phyloP scores from a whole-genome alignment of 164 flowering plant species.

The Cinnamomum chago region DNA sequence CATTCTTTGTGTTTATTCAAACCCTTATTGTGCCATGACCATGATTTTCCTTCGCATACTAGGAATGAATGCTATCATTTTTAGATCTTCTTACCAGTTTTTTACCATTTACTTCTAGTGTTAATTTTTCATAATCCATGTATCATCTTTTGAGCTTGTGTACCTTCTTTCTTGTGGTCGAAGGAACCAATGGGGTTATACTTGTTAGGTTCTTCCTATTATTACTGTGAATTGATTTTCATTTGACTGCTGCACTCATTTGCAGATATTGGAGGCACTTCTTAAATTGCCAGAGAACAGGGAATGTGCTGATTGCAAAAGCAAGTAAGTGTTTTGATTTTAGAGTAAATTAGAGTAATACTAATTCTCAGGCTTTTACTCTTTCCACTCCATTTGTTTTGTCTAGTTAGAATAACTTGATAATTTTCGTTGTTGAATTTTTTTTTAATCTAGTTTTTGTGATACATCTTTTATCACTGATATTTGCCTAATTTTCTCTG shows the following conservation, averaged over 20 bases:
- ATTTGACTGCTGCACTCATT: conserved; percentile 1
- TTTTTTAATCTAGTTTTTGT: background rate
- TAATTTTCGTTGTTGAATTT: background rate
- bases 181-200: background rate
- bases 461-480: background rate
- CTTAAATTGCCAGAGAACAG: conserved; percentile 63
- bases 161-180: background rate
- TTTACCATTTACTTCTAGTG: background rate
- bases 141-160: no score
- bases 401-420: background rate
- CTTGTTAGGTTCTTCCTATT: no score
- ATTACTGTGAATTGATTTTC: background rate
- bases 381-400: background rate
- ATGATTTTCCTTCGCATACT: no score
- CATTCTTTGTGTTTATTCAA: no score
- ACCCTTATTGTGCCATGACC: no score
- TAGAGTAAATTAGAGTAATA: background rate
- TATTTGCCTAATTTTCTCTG: conserved; percentile 4
- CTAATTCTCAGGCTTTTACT: background rate
- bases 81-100: background rate
- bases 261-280: conserved; percentile 59
- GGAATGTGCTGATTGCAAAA: conserved; percentile 70
- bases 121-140: background rate
- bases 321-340: conserved; percentile 39
- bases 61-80: no score